These are phyloP conservation scores for Brasilioporus rufonigricans DNA, from an alignment of 768 basidiomycete genomes.

Conservation along the genomic window DNA sequence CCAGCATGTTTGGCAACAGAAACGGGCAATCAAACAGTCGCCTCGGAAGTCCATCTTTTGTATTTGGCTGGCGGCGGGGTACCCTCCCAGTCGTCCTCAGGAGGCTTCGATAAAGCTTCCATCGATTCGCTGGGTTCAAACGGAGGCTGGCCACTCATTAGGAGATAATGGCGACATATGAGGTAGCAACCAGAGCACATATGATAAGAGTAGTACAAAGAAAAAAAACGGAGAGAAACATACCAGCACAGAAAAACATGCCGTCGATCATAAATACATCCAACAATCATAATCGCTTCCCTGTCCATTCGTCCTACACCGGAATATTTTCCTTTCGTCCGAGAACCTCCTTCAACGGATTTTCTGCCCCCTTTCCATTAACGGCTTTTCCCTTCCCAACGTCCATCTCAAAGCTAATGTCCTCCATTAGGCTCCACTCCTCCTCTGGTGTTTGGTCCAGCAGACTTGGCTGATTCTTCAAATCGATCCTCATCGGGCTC, in stretches of 20 bases:
- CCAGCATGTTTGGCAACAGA: not conserved
- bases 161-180: not conserved
- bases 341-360: slow-evolving; percentile 26
- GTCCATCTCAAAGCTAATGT: slow-evolving; percentile 54
- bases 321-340: slow-evolving; percentile 30
- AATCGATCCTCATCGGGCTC: slow-evolving; percentile 53
- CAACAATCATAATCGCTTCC: not conserved
- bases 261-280: not conserved
- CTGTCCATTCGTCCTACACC: slow-evolving; percentile 7
- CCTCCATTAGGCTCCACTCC: slow-evolving; percentile 44
- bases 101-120: not conserved
- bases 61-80: slow-evolving; percentile 6
- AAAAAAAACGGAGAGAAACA: not conserved
- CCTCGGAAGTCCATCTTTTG: too few relatives aligned
- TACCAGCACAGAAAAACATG: slow-evolving; percentile 1
- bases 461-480: slow-evolving; percentile 47
- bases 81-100: slow-evolving; percentile 15
- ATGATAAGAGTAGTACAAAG: slow-evolving; percentile 3
- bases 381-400: slow-evolving; percentile 20
- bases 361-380: slow-evolving; percentile 34
- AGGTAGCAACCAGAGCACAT: not conserved
- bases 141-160: too few relatives aligned
- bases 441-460: slow-evolving; percentile 62
- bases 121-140: not conserved
- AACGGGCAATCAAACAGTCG: too few relatives aligned